Base-by-base conservation (phyloP, 257 asterid genomes). In the Primulina tabacum region DNA sequence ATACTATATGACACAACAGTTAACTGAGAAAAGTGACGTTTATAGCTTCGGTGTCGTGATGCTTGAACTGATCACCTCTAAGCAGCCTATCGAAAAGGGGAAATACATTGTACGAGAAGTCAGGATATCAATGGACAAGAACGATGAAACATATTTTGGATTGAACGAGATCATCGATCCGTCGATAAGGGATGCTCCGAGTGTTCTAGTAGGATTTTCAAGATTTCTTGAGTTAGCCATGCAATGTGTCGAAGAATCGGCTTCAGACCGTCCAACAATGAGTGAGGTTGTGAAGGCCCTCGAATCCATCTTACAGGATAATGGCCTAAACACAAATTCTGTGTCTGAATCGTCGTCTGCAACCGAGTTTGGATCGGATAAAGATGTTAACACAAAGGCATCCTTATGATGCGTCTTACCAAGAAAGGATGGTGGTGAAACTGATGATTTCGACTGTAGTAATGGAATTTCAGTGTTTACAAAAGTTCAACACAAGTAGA, bases 31-130 rank as follows among this genome's bases (percentile, higher is more conserved):
- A 76, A 92, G 98, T 57, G 97, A 92, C 40, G 95, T 92, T 0
- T 92, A 90, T 78, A 92, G 98, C 78, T 92, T 90, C 63, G 98
- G 98, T 0, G 97, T 92, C 73, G 95, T 92, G 70, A 92, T 92
- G 97, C 96, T 92, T 4, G 98, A 92, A 71, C 88, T 92, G 60
- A 81, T 92, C 58, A 87, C 98, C 0, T 87, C 95, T 1, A 92
- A 77, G 79, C 91, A 85, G 78, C 98, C 98, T 6, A 92, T 90
- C 21, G 96, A 84, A 85, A 90, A 81, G 76, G 97, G 98, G n/a
- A 92, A 90, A 76, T 92, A 92, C 78, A 75, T 92, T 10, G 96
- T 93, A 14, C 87, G 95, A 0, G 92, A 89, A 69, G 90, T 88
- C 68, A 85, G 87, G 79, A 35, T 67, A 20, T 64, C 58, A 17